Percentiles rank a stretch among this genome's conserved stretches.
phyloP scores from a whole-genome alignment of 208 protist species.

The Leishmania turanica region DNA sequence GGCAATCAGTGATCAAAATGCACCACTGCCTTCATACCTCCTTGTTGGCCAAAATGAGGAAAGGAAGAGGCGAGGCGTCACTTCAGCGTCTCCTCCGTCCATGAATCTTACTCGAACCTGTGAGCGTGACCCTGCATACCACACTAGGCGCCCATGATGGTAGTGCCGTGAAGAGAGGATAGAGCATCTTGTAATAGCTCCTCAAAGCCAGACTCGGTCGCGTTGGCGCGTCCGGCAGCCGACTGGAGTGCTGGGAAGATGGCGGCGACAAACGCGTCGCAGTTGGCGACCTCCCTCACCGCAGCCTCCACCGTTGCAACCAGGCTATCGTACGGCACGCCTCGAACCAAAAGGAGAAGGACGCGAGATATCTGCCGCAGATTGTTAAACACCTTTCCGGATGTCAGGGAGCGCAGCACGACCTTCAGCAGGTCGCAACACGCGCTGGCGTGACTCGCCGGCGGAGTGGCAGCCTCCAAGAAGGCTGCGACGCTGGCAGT shows the following conservation, averaged over 20 bases:
- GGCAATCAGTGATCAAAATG: neutral
- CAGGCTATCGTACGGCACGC: constrained; percentile 17
- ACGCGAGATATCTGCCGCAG: constrained; percentile 29
- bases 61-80: neutral
- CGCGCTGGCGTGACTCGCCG: constrained; percentile 18
- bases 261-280: constrained; percentile 18
- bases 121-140: neutral
- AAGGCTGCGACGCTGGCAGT: constrained; percentile 46
- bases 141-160: constrained; percentile 28
- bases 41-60: neutral
- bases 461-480: constrained; percentile 27
- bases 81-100: neutral
- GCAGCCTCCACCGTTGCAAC: constrained; percentile 17
- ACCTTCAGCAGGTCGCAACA: constrained; percentile 33
- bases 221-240: neutral
- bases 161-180: constrained; percentile 36
- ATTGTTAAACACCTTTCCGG: constrained; percentile 34
- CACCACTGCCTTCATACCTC: neutral
- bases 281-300: constrained; percentile 21
- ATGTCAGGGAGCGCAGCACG: constrained; percentile 32
- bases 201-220: constrained; percentile 33
- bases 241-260: constrained; percentile 31
- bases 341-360: constrained; percentile 26
- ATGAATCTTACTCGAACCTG: neutral
- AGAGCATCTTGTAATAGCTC: constrained; percentile 43